A percentile compares a stretch with the other conserved stretches of the same genome.
Conservation (phyloP, 768 basidiomycete species). For the Chiua virens region DNA sequence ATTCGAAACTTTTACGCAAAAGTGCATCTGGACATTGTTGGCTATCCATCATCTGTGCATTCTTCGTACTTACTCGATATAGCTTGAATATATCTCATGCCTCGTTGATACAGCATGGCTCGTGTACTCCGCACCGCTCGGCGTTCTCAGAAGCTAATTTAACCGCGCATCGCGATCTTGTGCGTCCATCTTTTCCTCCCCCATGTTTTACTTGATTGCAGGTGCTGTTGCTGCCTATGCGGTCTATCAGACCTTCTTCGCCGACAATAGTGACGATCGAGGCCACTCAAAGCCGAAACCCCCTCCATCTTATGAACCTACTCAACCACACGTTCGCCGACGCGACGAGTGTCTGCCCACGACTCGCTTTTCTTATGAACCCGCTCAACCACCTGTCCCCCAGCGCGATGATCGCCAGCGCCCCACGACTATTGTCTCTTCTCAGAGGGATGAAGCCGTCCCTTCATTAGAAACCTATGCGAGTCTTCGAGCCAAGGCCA, state of each 20-base stretch:
- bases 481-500: conserved; percentile 70
- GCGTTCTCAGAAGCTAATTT: not conserved
- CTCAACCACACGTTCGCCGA: not conserved
- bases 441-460: not conserved
- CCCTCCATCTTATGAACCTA: not conserved
- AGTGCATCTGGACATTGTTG: conserved; percentile 1
- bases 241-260: conserved; percentile 11
- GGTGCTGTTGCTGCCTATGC: conserved; percentile 11
- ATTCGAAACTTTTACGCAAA: not conserved
- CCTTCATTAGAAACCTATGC: conserved; percentile 42
- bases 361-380: not conserved
- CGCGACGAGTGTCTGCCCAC: not conserved
- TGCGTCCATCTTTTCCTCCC: not conserved
- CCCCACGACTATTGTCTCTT: not conserved
- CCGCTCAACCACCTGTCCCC: not conserved
- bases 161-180: not conserved
- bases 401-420: conserved; percentile 9
- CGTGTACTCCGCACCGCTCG: not conserved
- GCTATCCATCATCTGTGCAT: conserved; percentile 3
- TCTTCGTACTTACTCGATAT: conserved; percentile 12
- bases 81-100: not conserved
- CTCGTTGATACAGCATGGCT: not conserved
- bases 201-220: conserved; percentile 15
- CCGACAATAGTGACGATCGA: conserved; percentile 3
- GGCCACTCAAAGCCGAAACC: not conserved